Evolutionary conservation across 1,284 basidiomycete species (phyloP), one percentile per base, ranked within the genome.

Genomic region (Schizophyllum commune): DNA sequence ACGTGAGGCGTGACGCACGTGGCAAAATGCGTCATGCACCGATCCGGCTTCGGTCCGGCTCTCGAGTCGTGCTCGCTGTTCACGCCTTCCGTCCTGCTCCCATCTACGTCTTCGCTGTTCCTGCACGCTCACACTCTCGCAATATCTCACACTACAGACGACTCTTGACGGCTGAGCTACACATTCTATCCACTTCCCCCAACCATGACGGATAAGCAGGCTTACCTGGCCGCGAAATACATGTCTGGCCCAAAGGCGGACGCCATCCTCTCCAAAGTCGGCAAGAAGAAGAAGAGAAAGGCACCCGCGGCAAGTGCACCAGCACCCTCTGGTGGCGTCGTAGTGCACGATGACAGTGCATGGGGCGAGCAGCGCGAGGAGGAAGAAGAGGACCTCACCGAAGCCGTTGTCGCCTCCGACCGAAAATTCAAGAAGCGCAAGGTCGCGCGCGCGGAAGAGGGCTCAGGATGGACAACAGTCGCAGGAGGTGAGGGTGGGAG

Each of bases 221-320:
- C 88, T 7, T 92, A 92, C 70, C 81, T 92, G 4, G 90, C 90
- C 1, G 82, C 87, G 65, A 91, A 90, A 66, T 99, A 99, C 76
- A 97, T 98, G 92, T 91, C 95, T 5, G 96, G 96, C 0, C 88
- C 93, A 0, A 99, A 98, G 72, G 95, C 96, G 3, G 96, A 98
- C 67, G 95, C 94, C 15, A 98, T 99, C 65, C 82, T 98, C 4
- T 79, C 93, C 3, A 83, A 84, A 56, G 74, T 81, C 0, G 81
- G 79, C 1, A 79, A 81, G 0, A 77, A 83, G 59, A 82, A 83
- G 68, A 89, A 86, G 74, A 92, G 92, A 79, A 92, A 91, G 73
- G 79, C 80, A 32, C 68, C 67, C 5, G 64, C 65, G 15, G 62
- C 72, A n/a, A 61, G 71, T n/a, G 62, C 74, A 5, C 67, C 73